phyloP scores from a whole-genome alignment of 2,329 filamentous ascomycete genomes.

The Nothophaeocryptopus gaeumannii region DNA sequence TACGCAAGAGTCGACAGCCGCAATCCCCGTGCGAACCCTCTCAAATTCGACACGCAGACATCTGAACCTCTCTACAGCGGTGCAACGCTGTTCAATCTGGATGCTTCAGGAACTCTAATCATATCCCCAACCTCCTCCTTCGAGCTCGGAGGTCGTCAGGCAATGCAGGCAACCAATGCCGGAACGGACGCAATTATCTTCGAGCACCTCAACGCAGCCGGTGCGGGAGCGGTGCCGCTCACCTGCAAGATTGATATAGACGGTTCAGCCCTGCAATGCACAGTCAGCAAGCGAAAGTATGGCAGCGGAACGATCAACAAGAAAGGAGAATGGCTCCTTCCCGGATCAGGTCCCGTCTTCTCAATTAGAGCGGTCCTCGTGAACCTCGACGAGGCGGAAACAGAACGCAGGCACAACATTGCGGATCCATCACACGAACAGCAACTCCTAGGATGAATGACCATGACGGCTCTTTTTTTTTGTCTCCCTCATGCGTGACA shows the following conservation, averaged over 20 bases:
- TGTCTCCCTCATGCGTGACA: too few relatives aligned
- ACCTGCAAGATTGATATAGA: neutral
- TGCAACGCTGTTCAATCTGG: neutral
- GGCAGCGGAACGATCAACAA: neutral
- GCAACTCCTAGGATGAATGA: neutral
- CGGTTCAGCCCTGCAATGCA: neutral
- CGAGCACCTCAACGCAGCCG: neutral
- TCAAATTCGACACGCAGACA: neutral
- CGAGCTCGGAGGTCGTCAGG: neutral
- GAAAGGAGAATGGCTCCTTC: neutral
- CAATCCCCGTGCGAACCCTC: neutral
- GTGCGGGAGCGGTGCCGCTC: neutral
- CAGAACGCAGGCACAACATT: neutral
- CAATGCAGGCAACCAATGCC: conserved; percentile 6
- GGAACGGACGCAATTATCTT: conserved; percentile 5
- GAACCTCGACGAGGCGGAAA: neutral
- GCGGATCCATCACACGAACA: neutral
- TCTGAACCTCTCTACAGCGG: neutral
- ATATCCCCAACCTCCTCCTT: neutral
- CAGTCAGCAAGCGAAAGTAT: neutral
- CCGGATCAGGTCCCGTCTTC: neutral
- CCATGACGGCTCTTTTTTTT: too few relatives aligned
- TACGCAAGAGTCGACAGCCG: neutral
- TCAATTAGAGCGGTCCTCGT: neutral
- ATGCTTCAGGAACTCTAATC: neutral